Base-by-base conservation (phyloP, 2,329 filamentous ascomycete species). In the Diaporthe citri region DNA sequence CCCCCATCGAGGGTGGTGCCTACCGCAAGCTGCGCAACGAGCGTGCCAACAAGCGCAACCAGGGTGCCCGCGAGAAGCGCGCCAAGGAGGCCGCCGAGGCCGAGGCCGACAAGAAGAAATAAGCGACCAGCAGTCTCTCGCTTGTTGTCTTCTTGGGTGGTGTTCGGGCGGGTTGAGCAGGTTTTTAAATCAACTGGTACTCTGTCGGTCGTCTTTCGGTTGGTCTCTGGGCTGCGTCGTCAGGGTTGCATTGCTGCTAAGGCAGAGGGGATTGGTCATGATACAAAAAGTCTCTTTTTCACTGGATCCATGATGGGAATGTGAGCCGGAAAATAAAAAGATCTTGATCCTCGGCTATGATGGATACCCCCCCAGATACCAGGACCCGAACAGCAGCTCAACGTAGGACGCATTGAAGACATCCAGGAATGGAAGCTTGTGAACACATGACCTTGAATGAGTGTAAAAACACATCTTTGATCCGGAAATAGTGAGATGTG, bases 1-100 rank as follows among this genome's bases (percentile, higher is more conserved):
- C 93, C 86, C 86, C 91, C 78, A 81, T 90, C 84, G 94, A 96
- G 89, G 93, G 95, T 87, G 93, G 93, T 86, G 97, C 96, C 79
- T 98, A 94, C 93, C 90, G 90, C 85, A 93, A 92, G 84, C 92
- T 99, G 85, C 94, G 97, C 86, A 89, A 93, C 81, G 92, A 94
- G 81, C 93, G 97, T 88, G 92, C 92, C 86, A 94, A 97, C 84
- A 92, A 94, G 83, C 93, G 96, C 86, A 89, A 94, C 83, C 87
- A 90, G 79, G 97, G 97, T 88, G 90, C 90, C 84, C 93, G 95
- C 86, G 96, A 97, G 91, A 98, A 98, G 95, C 93, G 97, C 84
- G 93, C 90, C 82, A 94, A 93, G 91, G 94, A 95, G 83, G 96
- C 93, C 90, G 93, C 93, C 82, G 94, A 96, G 85, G 94, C 94